A percentile compares a stretch with the other conserved stretches of the same genome.
Evolutionary conservation across 495 filamentous ascomycete species (phyloP).

Genomic region (Neurospora pannonica): DNA sequence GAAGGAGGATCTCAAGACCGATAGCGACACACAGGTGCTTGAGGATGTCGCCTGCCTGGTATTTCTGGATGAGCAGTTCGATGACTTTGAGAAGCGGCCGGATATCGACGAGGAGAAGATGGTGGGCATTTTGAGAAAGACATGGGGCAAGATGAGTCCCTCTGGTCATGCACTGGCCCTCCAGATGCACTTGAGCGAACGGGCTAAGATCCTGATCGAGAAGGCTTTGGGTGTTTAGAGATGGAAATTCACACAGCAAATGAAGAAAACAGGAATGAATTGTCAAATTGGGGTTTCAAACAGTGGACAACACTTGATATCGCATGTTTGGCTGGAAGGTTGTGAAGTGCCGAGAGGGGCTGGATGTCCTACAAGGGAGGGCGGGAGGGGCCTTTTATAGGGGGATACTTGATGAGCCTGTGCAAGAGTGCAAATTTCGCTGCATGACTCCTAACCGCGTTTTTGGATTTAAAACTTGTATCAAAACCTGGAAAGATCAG

Average conservation of each 20-base stretch:
- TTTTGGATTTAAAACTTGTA: neutral
- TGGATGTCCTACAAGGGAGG: neutral
- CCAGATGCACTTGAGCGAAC: slow-evolving; percentile 51
- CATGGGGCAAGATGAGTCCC: slow-evolving; percentile 74
- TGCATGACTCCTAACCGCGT: neutral
- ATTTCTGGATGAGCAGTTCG: slow-evolving; percentile 77
- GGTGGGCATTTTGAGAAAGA: slow-evolving; percentile 64
- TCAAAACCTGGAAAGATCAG: neutral
- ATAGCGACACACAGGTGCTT: slow-evolving; percentile 59
- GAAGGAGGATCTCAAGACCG: slow-evolving; percentile 54
- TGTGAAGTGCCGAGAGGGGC: neutral
- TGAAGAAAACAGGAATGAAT: neutral
- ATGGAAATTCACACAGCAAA: neutral
- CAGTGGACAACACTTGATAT: neutral
- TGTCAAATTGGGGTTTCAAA: neutral
- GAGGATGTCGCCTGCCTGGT: slow-evolving; percentile 83
- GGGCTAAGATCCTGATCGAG: slow-evolving; percentile 47
- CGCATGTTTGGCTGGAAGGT: neutral
- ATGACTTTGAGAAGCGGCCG: slow-evolving; percentile 52
- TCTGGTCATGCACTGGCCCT: slow-evolving; percentile 58
- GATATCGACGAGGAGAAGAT: slow-evolving; percentile 65
- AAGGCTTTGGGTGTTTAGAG: slow-evolving; percentile 44
- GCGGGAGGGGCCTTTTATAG: neutral
- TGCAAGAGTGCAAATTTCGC: neutral
- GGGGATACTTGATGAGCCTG: neutral